Evolutionary conservation across 2,329 filamentous ascomycete genomes (phyloP).

Genomic region (Calonectria honghensis): DNA sequence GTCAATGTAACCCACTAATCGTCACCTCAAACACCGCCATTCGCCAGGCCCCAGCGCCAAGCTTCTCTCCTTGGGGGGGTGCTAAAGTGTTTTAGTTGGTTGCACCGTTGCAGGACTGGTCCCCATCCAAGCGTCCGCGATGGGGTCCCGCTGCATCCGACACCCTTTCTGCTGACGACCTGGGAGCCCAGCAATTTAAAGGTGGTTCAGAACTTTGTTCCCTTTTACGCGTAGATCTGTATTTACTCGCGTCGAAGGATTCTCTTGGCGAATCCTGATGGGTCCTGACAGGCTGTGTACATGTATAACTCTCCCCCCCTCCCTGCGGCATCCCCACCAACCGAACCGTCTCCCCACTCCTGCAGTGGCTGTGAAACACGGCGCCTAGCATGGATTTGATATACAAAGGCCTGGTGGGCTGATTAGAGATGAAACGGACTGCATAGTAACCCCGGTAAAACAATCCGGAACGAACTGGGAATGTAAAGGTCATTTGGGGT

Average conservation of each 20-base stretch:
- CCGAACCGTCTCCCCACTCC: background rate
- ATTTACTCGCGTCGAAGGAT: background rate
- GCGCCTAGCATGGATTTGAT: background rate
- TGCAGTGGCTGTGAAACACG: background rate
- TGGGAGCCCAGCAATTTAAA: background rate
- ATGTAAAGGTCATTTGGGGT: no score
- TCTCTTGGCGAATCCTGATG: background rate
- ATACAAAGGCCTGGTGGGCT: background rate
- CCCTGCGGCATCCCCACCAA: background rate
- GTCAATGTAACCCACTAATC: constrained; percentile 1
- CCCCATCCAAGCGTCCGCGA: background rate
- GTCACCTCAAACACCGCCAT: background rate
- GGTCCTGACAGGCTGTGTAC: background rate
- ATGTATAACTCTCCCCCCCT: background rate
- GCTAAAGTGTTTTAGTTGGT: background rate
- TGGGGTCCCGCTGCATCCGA: background rate
- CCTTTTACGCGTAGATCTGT: constrained; percentile 1
- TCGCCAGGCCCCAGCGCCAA: background rate
- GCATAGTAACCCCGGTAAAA: no score
- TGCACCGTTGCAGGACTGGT: background rate
- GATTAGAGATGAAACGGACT: background rate
- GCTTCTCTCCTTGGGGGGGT: background rate
- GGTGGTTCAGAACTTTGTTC: background rate
- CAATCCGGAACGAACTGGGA: no score
- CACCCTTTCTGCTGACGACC: background rate